Conservation (phyloP, 257 asterid species). For the Nicotiana knightiana region DNA sequence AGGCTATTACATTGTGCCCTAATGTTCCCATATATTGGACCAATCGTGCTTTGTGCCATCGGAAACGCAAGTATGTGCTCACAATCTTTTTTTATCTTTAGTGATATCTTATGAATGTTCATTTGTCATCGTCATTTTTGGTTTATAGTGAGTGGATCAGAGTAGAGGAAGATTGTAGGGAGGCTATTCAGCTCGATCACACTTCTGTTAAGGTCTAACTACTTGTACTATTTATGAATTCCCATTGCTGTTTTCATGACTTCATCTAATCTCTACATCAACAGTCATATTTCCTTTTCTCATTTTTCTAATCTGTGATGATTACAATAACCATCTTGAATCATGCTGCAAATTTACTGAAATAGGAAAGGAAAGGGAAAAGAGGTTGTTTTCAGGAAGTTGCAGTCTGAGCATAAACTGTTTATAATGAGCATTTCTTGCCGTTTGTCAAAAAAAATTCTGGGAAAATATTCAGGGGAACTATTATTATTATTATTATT, state of each 20-base stretch:
- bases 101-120: not conserved
- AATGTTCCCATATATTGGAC: conserved; percentile 80
- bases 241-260: not conserved
- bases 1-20: conserved; percentile 93
- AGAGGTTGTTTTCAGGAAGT: not conserved
- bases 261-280: not conserved
- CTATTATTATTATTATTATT: not conserved
- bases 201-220: conserved; percentile 44
- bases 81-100: not conserved
- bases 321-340: not conserved
- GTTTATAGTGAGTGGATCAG: conserved; percentile 62
- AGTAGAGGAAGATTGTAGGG: conserved; percentile 72
- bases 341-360: not conserved
- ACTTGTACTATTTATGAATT: not conserved
- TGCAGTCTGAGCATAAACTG: not conserved
- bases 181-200: conserved; percentile 57
- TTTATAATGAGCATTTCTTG: not conserved
- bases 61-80: conserved; percentile 55
- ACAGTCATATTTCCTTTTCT: not conserved
- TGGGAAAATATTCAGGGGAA: not conserved
- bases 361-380: not conserved
- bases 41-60: conserved; percentile 86
- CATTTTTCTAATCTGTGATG: not conserved
- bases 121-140: not conserved
- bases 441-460: not conserved